Evolutionary conservation across 2,329 filamentous ascomycete species (phyloP), one percentile per base, ranked within the genome.

Genomic region (Penicillium sp.): DNA sequence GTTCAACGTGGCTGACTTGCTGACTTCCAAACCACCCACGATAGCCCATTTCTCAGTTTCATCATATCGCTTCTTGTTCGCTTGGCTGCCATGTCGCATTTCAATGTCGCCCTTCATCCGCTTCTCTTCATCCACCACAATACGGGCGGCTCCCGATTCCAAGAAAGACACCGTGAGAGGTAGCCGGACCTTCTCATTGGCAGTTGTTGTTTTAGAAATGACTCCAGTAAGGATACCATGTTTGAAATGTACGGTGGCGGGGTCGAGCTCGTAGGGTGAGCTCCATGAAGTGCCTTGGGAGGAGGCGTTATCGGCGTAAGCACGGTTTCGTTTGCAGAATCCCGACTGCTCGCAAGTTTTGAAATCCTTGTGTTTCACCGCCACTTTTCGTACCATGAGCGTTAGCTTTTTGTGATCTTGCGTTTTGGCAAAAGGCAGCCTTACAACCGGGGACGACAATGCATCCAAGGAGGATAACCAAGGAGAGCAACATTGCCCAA

Each of bases 281-380:
- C 81, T 80, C 89, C 91, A 97, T 29, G 82, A 80, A 9, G 84
- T 82, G 59, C 85, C 86, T 55, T 85, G 78, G 41, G 84, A 78
- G 45, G 84, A 77, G 61, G 87, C 91, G 62, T 84, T 80, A 76
- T 97, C 92, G 72, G 94, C 94, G 72, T 90, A 92, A 39, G 85
- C 89, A 73, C 94, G 87, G 78, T 97, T 97, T 64, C 94, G 90
- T 73, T 92, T 94, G 79, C 94, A 99, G 80, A 99, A 99, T 68
- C 94, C 94, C 5, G 93, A 94, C 73, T 99, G 93, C 65, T 89
- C 80, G 79, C 94, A 99, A 68, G 89, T 96, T 73, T 97, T 99
- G 83, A 97, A 99, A 75, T 96, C 92, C 69, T 96, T 87, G 72
- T 96, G 89, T 79, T 99, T 99, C 51, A 99, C 94, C 68, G 85